Conservation (phyloP, 768 basidiomycete genomes). For the Boletus subparvulus region DNA sequence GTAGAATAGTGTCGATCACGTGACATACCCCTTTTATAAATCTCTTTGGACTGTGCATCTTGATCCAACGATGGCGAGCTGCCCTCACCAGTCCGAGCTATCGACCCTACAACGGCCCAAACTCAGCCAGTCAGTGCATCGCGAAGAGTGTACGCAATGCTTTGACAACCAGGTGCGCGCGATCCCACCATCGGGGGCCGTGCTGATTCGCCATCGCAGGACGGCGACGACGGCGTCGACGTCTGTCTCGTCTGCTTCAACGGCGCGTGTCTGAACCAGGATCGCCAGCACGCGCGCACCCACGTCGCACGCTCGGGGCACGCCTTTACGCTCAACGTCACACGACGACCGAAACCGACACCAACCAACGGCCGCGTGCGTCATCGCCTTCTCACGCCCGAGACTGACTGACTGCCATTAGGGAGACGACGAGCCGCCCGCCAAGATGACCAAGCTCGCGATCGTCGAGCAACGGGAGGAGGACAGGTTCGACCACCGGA, state of each 20-base stretch:
- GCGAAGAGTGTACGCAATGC: constrained; percentile 97
- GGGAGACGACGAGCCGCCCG: constrained; percentile 79
- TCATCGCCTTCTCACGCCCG: constrained; percentile 8
- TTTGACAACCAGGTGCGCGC: constrained; percentile 83
- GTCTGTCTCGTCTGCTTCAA: constrained; percentile 95
- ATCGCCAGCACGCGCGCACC: constrained; percentile 68
- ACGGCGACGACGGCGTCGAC: constrained; percentile 72
- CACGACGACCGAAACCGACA: constrained; percentile 61
- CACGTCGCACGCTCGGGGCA: constrained; percentile 78
- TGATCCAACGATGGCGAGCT: constrained; percentile 38
- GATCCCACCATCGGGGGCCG: constrained; percentile 3
- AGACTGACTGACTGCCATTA: constrained; percentile 28
- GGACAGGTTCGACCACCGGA: constrained; percentile 76
- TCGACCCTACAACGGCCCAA: constrained; percentile 53
- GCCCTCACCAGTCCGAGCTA: constrained; percentile 55
- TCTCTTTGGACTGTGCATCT: no score
- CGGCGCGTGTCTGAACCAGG: constrained; percentile 71
- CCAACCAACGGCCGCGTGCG: constrained; percentile 59
- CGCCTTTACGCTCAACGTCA: constrained; percentile 74
- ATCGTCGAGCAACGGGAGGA: constrained; percentile 85
- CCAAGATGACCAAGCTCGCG: constrained; percentile 87
- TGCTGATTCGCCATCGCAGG: constrained; percentile 42
- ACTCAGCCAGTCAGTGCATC: constrained; percentile 70
- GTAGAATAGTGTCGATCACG: neutral
- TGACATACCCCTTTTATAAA: constrained; percentile 3